Evolutionary conservation across 345 rosid species (phyloP), one percentile per base, ranked within the genome.

Genomic region (Pugionium dolabratum): DNA sequence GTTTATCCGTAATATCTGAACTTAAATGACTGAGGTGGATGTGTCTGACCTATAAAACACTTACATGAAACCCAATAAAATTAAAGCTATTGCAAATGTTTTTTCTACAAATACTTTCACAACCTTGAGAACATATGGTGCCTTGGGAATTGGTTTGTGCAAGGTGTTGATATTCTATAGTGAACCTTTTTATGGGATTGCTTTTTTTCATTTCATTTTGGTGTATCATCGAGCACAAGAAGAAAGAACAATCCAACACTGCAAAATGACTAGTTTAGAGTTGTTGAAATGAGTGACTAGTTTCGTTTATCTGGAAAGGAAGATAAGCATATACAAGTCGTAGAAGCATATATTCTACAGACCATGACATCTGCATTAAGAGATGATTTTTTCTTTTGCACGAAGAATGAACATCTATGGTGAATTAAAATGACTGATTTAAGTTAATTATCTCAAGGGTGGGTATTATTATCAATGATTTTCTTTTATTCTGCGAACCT

Each of bases 1-100:
- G 72, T 73, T 63, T 60, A 52, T 59, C 71, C 44, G 61, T 72
- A 28, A 58, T 64, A 65, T 26, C 62, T 72, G n/a, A 64, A 56
- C 51, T 54, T 59, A 55, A 40, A 57, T 49, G 62, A 54, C 30
- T 55, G 5, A 39, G 50, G 51, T 46, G 47, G 46, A 42, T 42
- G 34, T 0, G 25, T 72, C 71, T 65, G 2, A 54, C 46, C 5
- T 43, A 5, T 41, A 47, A 49, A 64, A 71, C 53, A 2, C 7
- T 54, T 63, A 39, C 51, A 55, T 64, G 39, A 72, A 72, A 43
- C 49, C 43, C 44, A 65, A 72, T 56, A 36, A 67, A 65, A 51
- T 51, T 30, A 1, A 45, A 58, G 67, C 62, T 73, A 30, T 44
- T 44, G 50, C 62, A 65, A 44, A 18, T 18, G 18, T 65, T 67